A percentile compares a stretch with the other conserved stretches of the same genome.
These are phyloP conservation scores for Trichophaea hybrida DNA, from an alignment of 2,329 filamentous ascomycete species.

Conservation along the genomic window DNA sequence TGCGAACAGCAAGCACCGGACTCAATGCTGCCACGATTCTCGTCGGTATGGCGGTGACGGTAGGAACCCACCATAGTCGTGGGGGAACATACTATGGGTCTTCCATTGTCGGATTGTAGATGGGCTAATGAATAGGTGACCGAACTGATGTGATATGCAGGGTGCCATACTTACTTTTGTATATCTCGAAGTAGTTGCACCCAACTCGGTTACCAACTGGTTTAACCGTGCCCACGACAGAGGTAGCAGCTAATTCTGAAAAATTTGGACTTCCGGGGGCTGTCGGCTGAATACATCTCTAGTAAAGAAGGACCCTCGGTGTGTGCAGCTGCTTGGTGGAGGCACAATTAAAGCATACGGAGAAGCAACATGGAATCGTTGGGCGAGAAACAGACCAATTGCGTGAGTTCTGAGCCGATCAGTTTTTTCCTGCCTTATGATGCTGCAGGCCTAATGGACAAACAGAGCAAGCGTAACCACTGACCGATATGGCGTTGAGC, in stretches of 20 bases:
- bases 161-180: constrained; percentile 18
- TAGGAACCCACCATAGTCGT: neutral
- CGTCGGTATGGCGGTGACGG: constrained; percentile 18
- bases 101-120: neutral
- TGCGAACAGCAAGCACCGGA: constrained; percentile 17
- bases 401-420: constrained; percentile 13
- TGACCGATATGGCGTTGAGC: constrained; percentile 19
- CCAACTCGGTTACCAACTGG: constrained; percentile 22
- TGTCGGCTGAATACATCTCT: neutral
- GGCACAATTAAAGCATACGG: constrained; percentile 23
- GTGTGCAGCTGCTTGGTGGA: constrained; percentile 13
- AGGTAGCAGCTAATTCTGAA: neutral
- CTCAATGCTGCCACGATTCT: constrained; percentile 14
- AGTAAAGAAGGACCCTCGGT: constrained; percentile 15
- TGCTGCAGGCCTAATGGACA: constrained; percentile 4
- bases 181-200: constrained; percentile 23
- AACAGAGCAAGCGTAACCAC: constrained; percentile 12
- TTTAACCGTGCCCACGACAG: constrained; percentile 20
- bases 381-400: constrained; percentile 23
- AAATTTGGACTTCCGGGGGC: neutral
- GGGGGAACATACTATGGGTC: too few relatives aligned
- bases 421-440: neutral
- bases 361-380: constrained; percentile 18
- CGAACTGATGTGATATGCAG: constrained; percentile 4
- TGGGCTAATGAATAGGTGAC: neutral